phyloP scores from a whole-genome alignment of 169 alveolate genomes.

The Plasmodium ovale region DNA sequence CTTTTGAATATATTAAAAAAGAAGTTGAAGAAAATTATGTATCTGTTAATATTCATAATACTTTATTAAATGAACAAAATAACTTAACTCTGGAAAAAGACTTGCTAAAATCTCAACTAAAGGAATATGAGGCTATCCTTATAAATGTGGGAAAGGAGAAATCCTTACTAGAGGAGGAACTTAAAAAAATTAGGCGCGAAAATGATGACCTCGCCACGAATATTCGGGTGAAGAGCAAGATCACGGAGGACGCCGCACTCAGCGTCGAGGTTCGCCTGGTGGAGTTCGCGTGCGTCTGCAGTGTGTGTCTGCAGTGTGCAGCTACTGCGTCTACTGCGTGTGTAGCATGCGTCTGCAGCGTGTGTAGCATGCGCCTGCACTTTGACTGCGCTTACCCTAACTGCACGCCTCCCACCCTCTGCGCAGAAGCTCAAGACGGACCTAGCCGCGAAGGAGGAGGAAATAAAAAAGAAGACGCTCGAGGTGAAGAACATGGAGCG shows the following conservation, averaged over 20 bases:
- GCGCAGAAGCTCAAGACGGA: constrained; percentile 50
- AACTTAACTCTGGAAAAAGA: constrained; percentile 21
- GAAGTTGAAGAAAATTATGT: constrained; percentile 67
- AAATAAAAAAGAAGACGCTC: constrained; percentile 34
- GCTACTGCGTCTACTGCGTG: neutral
- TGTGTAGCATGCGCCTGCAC: too few relatives aligned
- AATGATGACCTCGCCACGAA: constrained; percentile 60
- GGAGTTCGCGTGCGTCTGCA: neutral
- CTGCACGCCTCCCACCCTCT: neutral
- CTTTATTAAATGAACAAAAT: constrained; percentile 35
- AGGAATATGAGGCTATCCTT: constrained; percentile 19
- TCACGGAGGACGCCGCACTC: constrained; percentile 43
- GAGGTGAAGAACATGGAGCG: constrained; percentile 61
- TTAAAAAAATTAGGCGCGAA: constrained; percentile 12
- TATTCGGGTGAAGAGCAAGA: constrained; percentile 45
- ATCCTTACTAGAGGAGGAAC: neutral
- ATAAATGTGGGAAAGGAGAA: constrained; percentile 19
- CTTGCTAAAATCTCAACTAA: constrained; percentile 25
- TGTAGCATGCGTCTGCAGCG: too few relatives aligned
- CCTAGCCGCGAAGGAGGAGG: constrained; percentile 45
- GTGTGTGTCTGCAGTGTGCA: neutral
- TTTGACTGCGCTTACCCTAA: too few relatives aligned
- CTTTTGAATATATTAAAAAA: constrained; percentile 46
- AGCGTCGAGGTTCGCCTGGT: constrained; percentile 39
- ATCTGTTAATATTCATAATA: constrained; percentile 36